Base-by-base conservation (phyloP, 2,329 filamentous ascomycete genomes). In the Parasarocladium wereldwijsianum region DNA sequence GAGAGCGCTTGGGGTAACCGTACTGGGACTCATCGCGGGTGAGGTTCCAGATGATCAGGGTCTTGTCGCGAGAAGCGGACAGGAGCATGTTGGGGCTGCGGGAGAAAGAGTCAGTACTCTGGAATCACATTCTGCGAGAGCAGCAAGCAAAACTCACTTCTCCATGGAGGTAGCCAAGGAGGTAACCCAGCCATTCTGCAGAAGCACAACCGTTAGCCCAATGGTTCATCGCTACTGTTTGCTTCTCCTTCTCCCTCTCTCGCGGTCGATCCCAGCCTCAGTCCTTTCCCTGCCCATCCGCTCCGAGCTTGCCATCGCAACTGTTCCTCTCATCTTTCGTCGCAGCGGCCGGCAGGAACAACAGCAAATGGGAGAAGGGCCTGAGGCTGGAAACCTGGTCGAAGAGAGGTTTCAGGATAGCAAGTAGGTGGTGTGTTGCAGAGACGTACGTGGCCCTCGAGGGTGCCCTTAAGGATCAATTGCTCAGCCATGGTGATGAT, bases 21-120 rank as follows among this genome's bases (percentile, higher is more conserved):
- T 96, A 98, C 58, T 83, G 79, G 60, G 77, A 76, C 70, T 96
- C 90, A 64, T 96, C 86, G 66, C 90, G 87, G 64, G 90, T 96
- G 55, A 98, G 75, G 76, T 94, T 93, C 90, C 90, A 98, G 76
- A 98, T 93, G 70, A 98, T 98, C 61, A 98, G 72, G 49, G 82
- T 83, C 81, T 96, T 94, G 76, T 98, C 90, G 68, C 90, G 85
- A 59, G 76, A 84, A 55, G 72, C 87, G 48, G 90, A 98, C 54
- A 98, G 77, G 60, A 98, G 86, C 87, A 98, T 96, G 76, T 98
- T 96, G 57, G 90, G 90, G 81, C 84, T 74, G 48, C 38, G 36
- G 29, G 34, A 41, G 34, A 38, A 40, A 34, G 34, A 24, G n/a
- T 13, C 18, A 10, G 23, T 29, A 15, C 5, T 22, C 4, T 29